Evolutionary conservation across 2,329 filamentous ascomycete species (phyloP), one percentile per base, ranked within the genome.

Genomic region (Fusarium nisikadoi): DNA sequence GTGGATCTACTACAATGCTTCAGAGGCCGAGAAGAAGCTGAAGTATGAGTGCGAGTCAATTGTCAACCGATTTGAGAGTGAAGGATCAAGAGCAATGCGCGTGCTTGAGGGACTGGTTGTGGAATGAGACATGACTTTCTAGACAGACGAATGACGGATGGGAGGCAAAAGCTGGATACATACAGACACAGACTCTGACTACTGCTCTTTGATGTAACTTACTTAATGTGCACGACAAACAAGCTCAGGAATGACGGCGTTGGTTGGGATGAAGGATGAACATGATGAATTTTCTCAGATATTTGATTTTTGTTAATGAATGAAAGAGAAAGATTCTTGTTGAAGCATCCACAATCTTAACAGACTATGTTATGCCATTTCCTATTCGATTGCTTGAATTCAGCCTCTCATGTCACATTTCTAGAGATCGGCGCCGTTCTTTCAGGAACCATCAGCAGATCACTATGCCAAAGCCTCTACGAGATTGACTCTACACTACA

Each of bases 1-100:
- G 81, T 99, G 95, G 94, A 92, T 99, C 42, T 86, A 91, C 64
- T 89, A 91, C 81, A 95, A 96, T 74, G 96, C 96, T 1, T 87
- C 88, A 68, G 86, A 91, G 78, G 94, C 93, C 0, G 95, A 98
- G 84, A 89, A 91, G 81, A 91, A 90, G 80, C 84, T 99, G 61
- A 92, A 91, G 78, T 84, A 87, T 39, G 93, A 97, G 79, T 97
- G 94, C 78, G 95, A 98, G 84, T 84, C 89, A 31, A 89, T 97
- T 81, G 94, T 99, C 9, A 88, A 87, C 65, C 85, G 89, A 13
- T 98, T 98, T 80, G 95, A 98, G 83, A 90, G 85, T 65, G 91
- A 98, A 82, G 95, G 94, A 0, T 88, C 87, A 23, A 89, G 90
- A 77, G 96, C 95, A 1, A 91, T 98, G 88, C 87, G 86, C 53